These are phyloP conservation scores for Rhodosporidiobolus sp. DNA, from an alignment of 768 basidiomycete species.

Conservation along the genomic window DNA sequence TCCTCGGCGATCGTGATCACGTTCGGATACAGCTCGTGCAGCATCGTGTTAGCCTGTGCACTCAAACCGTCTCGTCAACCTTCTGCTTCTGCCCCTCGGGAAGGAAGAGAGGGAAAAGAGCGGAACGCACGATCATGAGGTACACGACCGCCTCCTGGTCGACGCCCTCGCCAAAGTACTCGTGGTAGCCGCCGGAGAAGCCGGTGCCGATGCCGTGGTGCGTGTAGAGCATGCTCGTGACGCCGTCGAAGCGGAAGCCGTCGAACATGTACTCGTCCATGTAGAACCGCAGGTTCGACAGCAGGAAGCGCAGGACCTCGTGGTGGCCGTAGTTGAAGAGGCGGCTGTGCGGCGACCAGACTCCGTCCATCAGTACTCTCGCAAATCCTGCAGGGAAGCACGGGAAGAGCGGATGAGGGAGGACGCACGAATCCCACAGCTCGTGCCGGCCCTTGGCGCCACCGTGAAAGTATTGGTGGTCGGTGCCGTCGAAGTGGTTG, in stretches of 20 bases:
- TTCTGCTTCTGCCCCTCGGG: too few relatives aligned
- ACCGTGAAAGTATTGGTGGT: conserved; percentile 95
- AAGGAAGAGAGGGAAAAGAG: background rate
- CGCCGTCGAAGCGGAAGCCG: conserved; percentile 97
- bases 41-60: conserved; percentile 79
- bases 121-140: conserved; percentile 74
- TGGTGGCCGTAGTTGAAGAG: conserved; percentile 94
- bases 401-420: background rate
- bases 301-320: conserved; percentile 88
- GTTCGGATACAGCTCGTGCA: conserved; percentile 73
- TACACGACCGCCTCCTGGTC: conserved; percentile 90
- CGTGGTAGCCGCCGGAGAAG: conserved; percentile 96
- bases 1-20: conserved; percentile 89
- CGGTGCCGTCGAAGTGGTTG: conserved; percentile 94
- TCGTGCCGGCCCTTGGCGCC: conserved; percentile 87
- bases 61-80: background rate
- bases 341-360: conserved; percentile 56
- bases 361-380: background rate
- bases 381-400: background rate
- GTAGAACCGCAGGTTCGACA: conserved; percentile 92
- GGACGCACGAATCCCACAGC: conserved; percentile 75
- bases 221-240: conserved; percentile 98
- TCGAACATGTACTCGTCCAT: conserved; percentile 95
- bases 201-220: conserved; percentile 98
- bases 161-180: conserved; percentile 84